phyloP scores from a whole-genome alignment of 208 protist species.

The Angomonas deanei region DNA sequence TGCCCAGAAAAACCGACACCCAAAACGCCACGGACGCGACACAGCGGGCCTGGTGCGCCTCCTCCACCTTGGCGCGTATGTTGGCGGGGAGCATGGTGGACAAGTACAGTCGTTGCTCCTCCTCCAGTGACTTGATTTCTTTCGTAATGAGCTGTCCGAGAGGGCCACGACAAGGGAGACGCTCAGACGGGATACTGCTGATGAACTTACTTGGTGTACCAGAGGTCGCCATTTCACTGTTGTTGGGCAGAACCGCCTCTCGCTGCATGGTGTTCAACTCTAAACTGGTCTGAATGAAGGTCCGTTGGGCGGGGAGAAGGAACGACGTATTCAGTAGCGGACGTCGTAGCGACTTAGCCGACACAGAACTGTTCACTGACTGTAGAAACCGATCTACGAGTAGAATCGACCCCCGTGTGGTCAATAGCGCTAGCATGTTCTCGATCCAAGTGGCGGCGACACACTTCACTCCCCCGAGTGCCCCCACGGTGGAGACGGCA shows the following conservation, averaged over 20 bases:
- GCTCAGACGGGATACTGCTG: slow-evolving; percentile 17
- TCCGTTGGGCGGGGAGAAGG: slow-evolving; percentile 60
- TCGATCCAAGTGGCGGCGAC: slow-evolving; percentile 35
- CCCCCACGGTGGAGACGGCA: slow-evolving; percentile 26
- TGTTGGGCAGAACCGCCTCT: not conserved
- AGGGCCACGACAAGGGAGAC: slow-evolving; percentile 62
- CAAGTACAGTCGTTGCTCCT: slow-evolving; percentile 72
- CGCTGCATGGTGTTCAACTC: slow-evolving; percentile 20
- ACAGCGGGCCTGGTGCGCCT: not conserved
- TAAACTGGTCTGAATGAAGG: slow-evolving; percentile 48
- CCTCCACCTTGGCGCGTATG: slow-evolving; percentile 14
- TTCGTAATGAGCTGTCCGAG: slow-evolving; percentile 69
- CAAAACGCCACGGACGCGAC: slow-evolving; percentile 13
- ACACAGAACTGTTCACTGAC: slow-evolving; percentile 59
- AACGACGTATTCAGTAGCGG: slow-evolving; percentile 73
- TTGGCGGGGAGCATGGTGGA: slow-evolving; percentile 62
- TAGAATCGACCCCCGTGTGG: slow-evolving; percentile 41
- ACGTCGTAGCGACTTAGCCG: slow-evolving; percentile 46
- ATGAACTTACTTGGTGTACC: slow-evolving; percentile 36
- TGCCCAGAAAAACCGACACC: slow-evolving; percentile 54
- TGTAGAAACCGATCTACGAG: slow-evolving; percentile 46
- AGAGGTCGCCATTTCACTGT: not conserved
- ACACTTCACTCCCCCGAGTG: slow-evolving; percentile 15
- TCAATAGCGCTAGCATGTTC: slow-evolving; percentile 48
- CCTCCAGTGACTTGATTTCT: slow-evolving; percentile 30